Base-by-base conservation (phyloP, 2,329 filamentous ascomycete species). In the Aspergillus sergii region DNA sequence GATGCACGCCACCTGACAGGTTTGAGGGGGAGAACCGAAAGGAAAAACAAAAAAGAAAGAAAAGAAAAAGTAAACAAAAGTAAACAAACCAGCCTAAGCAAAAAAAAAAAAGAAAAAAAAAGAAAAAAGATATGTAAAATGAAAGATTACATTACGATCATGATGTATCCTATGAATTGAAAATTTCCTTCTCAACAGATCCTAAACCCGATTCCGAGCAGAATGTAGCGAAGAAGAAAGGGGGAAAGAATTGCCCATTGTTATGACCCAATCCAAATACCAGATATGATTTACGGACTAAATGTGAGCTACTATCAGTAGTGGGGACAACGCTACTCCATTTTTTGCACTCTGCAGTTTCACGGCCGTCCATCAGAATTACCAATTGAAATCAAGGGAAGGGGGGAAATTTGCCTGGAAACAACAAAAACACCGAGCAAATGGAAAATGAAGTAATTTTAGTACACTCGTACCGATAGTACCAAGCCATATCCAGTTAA, bases 1-100 rank as follows among this genome's bases (percentile, higher is more conserved):
- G 58, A 55, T 63, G 59, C 59, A 60, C 61, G 61, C 65, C 63
- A 67, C 63, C 57, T 63, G 58, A 63, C 63, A 61, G 45, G 26
- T 39, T 26, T 55, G 51, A 55, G 30, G 12, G 30, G 30, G 19
- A 11, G n/a, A 16, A 36, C 30, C n/a, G 6, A 54, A 32, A 28
- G 26, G 26, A 16, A 54, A 10, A 23, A 26, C 19, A 9, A 36
- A 34, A 34, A 21, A 36, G 8, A 54, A 54, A 21, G 14, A 10
- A 23, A 53, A 26, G 7, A 16, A 26, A 39, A 26, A 36, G 10
- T 28, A 26, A 26, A 55, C 41, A 39, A 16, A 16, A 26, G 34
- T 23, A 36, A 23, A 55, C n/a, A 55, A 55, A 36, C 51, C n/a
- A 11, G 26, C 9, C n/a, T 3, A 23, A 34, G 21, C 19, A 21